These are phyloP conservation scores for Dioscorea dumetorum DNA, from an alignment of 106 monocot species.

Conservation along the genomic window DNA sequence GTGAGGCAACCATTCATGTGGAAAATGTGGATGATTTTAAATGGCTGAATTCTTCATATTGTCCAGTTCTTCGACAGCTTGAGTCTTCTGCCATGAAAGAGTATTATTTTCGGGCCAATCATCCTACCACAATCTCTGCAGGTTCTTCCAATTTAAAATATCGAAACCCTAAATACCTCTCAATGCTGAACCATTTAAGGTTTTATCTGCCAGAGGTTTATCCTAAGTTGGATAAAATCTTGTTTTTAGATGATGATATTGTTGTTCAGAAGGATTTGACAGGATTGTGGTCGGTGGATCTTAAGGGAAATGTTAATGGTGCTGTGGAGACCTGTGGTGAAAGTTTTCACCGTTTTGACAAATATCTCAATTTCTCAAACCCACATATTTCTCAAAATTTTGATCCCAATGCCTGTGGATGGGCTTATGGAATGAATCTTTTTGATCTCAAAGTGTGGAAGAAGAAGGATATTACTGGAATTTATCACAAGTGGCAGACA, in stretches of 20 bases:
- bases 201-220: constrained; percentile 52
- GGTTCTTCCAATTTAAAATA: constrained; percentile 56
- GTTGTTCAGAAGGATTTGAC: constrained; percentile 56
- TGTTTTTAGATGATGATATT: constrained; percentile 52
- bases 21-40: constrained; percentile 78
- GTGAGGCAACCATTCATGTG: constrained; percentile 68
- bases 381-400: constrained; percentile 46
- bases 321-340: constrained; percentile 55
- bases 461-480: constrained; percentile 51
- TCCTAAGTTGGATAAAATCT: constrained; percentile 42
- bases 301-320: constrained; percentile 50
- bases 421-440: constrained; percentile 57
- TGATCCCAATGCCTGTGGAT: constrained; percentile 52
- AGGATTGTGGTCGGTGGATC: constrained; percentile 43
- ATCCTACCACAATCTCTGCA: constrained; percentile 57
- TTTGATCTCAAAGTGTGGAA: constrained; percentile 47
- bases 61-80: constrained; percentile 63
- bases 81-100: constrained; percentile 83
- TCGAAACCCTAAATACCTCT: constrained; percentile 47
- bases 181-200: constrained; percentile 48
- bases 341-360: constrained; percentile 56
- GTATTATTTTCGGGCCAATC: constrained; percentile 65
- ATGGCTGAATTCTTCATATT: constrained; percentile 80
- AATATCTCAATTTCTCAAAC: constrained; percentile 53
- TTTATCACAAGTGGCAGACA: constrained; percentile 51